Conservation (phyloP, 2,329 filamentous ascomycete species). For the Fusarium burgessii region DNA sequence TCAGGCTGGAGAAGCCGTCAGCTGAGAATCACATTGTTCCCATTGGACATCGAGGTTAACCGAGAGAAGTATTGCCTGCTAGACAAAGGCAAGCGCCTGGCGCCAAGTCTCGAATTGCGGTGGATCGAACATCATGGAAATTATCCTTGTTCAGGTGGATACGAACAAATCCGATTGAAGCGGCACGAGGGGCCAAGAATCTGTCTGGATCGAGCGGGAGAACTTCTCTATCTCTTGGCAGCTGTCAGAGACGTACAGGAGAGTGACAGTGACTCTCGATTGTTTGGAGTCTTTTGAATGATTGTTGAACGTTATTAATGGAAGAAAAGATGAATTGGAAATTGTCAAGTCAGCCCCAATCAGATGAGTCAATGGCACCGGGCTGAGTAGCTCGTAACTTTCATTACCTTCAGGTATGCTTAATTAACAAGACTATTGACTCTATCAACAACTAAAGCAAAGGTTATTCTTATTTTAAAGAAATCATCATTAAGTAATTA, state of each 20-base stretch:
- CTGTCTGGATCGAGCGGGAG: not conserved
- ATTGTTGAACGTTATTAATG: not conserved
- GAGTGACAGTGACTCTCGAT: not conserved
- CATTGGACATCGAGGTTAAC: not conserved
- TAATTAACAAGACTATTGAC: not conserved
- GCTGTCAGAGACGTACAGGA: not conserved
- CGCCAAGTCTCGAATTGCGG: constrained; percentile 32
- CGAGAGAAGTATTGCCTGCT: not conserved
- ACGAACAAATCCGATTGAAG: constrained; percentile 6
- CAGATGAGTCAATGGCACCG: constrained; percentile 3
- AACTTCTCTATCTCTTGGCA: not conserved
- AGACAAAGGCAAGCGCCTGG: constrained; percentile 14
- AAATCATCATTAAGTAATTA: not conserved
- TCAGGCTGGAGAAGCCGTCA: not conserved
- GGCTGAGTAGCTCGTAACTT: not conserved
- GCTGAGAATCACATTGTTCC: not conserved
- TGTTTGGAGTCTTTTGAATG: not conserved
- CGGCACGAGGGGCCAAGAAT: constrained; percentile 5
- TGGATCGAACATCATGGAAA: constrained; percentile 26
- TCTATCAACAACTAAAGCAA: not conserved
- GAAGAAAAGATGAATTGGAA: not conserved
- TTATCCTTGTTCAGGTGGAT: constrained; percentile 27
- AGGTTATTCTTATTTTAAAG: not conserved
- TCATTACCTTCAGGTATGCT: constrained; percentile 1
- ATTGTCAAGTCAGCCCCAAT: not conserved